phyloP scores from a whole-genome alignment of 495 filamentous ascomycete species.

The Penicillium paradoxum region DNA sequence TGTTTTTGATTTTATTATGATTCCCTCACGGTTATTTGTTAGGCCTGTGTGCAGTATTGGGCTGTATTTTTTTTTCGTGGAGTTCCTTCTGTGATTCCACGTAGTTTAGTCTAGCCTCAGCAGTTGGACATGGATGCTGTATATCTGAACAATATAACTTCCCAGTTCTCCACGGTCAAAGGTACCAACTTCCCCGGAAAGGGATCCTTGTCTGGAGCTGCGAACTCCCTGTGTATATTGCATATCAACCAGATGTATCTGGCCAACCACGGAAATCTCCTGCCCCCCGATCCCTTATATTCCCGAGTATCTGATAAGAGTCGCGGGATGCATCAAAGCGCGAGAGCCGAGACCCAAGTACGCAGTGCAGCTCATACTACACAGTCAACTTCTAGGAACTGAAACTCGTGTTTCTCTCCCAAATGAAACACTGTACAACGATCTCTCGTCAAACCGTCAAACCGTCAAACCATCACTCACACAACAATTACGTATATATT shows the following conservation, averaged over 20 bases:
- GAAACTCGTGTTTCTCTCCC: neutral
- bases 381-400: neutral
- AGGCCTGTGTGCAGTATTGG: constrained; percentile 8
- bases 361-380: neutral
- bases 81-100: constrained; percentile 5
- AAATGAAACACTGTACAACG: neutral
- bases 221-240: constrained; percentile 12
- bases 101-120: constrained; percentile 4
- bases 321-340: constrained; percentile 1
- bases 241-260: constrained; percentile 9
- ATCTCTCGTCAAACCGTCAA: neutral
- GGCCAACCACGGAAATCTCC: constrained; percentile 10
- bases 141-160: constrained; percentile 5
- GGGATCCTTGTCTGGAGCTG: constrained; percentile 10
- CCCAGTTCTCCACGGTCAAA: neutral
- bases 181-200: constrained; percentile 7
- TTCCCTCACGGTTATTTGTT: constrained; percentile 21
- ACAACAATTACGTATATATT: constrained; percentile 7
- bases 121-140: constrained; percentile 2
- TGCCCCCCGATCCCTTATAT: constrained; percentile 16
- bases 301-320: constrained; percentile 11
- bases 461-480: neutral
- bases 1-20: constrained; percentile 22
- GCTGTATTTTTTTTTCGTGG: neutral
- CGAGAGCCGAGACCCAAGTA: neutral